Evolutionary conservation across 2,329 filamentous ascomycete species (phyloP).

Genomic region (Paecilomyces sp.): DNA sequence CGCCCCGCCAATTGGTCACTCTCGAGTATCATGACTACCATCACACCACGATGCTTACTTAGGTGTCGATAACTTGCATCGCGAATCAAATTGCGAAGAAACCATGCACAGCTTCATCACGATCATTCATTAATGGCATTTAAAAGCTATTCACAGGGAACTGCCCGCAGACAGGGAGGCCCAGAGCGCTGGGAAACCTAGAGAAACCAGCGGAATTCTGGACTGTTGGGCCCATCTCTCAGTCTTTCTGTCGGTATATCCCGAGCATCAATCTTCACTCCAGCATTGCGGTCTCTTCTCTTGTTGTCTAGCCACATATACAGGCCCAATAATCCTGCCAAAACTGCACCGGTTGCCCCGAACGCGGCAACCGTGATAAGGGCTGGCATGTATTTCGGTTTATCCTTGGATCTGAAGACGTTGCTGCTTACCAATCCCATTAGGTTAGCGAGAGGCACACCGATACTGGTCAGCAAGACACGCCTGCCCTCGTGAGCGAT

Average conservation of each 20-base stretch:
- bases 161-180: not conserved
- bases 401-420: constrained; percentile 58
- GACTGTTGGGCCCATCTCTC: constrained; percentile 46
- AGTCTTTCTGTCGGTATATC: constrained; percentile 53
- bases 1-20: not conserved
- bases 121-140: too few species aligned
- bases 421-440: constrained; percentile 67
- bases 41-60: too few species aligned
- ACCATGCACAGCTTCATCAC: too few species aligned
- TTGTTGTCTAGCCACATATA: constrained; percentile 63
- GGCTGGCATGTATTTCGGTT: constrained; percentile 61
- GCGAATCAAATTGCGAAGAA: too few species aligned
- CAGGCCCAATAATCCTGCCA: constrained; percentile 50
- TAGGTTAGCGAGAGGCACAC: constrained; percentile 67
- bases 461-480: constrained; percentile 62
- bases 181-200: constrained; percentile 5
- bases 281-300: constrained; percentile 51
- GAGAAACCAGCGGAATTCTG: constrained; percentile 54
- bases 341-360: constrained; percentile 51
- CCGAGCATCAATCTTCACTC: constrained; percentile 47
- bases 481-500: constrained; percentile 68
- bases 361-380: constrained; percentile 48
- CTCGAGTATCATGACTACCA: too few species aligned
- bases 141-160: too few species aligned
- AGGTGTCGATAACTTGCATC: too few species aligned